Evolutionary conservation across 331 rosid species (phyloP), one percentile per base, ranked within the genome.

Genomic region (Saraca asoca): DNA sequence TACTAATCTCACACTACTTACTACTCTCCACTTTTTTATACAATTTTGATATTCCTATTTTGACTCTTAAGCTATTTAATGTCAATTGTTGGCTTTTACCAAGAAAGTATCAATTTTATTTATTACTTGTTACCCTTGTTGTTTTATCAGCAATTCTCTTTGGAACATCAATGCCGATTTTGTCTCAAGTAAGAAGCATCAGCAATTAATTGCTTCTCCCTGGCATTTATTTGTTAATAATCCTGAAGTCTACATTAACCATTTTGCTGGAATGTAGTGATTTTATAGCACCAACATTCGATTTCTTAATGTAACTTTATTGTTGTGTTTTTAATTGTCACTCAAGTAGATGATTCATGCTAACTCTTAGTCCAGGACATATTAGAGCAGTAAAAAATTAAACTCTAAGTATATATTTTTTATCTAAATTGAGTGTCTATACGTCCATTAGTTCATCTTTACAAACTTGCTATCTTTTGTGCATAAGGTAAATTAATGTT

Each of bases 141-240:
- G 52, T 87, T 70, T 64, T 80, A 75, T 60, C 88, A 91, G 97
- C 97, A 77, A 91, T 88, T 79, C 91, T 91, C 49, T 86, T 91
- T 2, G 97, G 96, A 81, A 85, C 97, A 74, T 88, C 97, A 17
- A 91, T 88, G 71, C 97, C 97, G 76, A 76, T 91, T 79, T 83
- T 91, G 75, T 91, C n/a, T n/a, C n/a, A n/a, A n/a, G n/a, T n/a
- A n/a, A n/a, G n/a, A n/a, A n/a, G n/a, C n/a, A n/a, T n/a, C n/a
- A n/a, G n/a, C n/a, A n/a, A n/a, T n/a, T n/a, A n/a, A n/a, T n/a
- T n/a, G n/a, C n/a, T n/a, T n/a, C n/a, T n/a, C n/a, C n/a, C n/a
- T n/a, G n/a, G n/a, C n/a, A n/a, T n/a, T n/a, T n/a, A n/a, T n/a
- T n/a, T n/a, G n/a, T n/a, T n/a, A n/a, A n/a, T n/a, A n/a, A n/a